Base-by-base conservation (phyloP, 2,329 filamentous ascomycete genomes). In the Botryotinia narcissicola region DNA sequence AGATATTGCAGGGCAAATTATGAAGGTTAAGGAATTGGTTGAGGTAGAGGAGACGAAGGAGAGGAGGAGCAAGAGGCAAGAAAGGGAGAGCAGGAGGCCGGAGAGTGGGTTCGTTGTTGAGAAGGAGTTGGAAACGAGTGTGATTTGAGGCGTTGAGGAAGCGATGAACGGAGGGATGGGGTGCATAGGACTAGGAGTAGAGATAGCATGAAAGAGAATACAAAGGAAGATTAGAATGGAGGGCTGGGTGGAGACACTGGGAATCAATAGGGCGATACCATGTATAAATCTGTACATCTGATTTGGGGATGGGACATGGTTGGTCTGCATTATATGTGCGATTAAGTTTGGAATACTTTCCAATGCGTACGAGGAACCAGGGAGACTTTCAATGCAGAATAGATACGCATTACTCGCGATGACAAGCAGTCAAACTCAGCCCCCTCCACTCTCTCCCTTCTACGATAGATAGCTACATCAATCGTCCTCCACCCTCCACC, bases 11-110 rank as follows among this genome's bases (percentile, higher is more conserved):
- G 91, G 91, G 81, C 89, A 92, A 79, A 92, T 93, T 79, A 92
- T 93, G 88, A 89, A 88, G 80, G 90, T 93, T 76, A 93, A 93
- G 82, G 91, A 93, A 79, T 82, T 93, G 73, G 88, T 93, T 16
- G 86, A 89, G 63, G 90, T 93, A 12, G 85, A 87, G 74, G 91
- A 93, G 79, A 90, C 92, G n/a, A 87, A 89, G 51, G 82, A 84
- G 75, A 81, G 86, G 37, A 81, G 91, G 82, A 89, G 86, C 5
- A 88, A 87, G 79, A 82, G 85, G 71, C 86, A 93, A 81, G 85
- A 92, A 79, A 87, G 86, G 81, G 84, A 86, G 63, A 84, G 88
- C 80, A 84, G 91, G 79, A 87, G 86, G 81, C 91, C 91, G 32
- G 90, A 92, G 79, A 85, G 86, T 7, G 91, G 91, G 3, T 93